phyloP scores from a whole-genome alignment of 2,329 filamentous ascomycete species.

The Trematosphaeria pertusa region DNA sequence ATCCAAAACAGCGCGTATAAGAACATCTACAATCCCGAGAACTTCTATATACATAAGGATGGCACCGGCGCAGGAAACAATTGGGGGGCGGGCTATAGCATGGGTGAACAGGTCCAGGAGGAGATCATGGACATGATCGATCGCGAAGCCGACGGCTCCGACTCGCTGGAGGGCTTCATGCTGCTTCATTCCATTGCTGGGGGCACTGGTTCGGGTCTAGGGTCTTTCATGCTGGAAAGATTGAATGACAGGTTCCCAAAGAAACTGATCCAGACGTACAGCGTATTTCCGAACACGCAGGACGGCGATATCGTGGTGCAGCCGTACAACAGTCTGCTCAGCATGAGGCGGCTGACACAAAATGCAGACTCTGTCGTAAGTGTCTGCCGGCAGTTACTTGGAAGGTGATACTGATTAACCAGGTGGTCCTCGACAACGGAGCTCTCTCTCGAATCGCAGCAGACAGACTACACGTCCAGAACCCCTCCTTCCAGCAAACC shows the following conservation, averaged over 20 bases:
- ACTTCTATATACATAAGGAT: conserved; percentile 96
- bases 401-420: conserved; percentile 26
- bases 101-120: conserved; percentile 89
- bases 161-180: conserved; percentile 99
- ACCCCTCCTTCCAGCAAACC: conserved; percentile 95
- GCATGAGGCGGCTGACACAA: conserved; percentile 88
- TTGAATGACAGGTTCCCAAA: conserved; percentile 98
- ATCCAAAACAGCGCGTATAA: conserved; percentile 95
- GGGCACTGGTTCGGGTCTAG: conserved; percentile 93
- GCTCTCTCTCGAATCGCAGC: conserved; percentile 92
- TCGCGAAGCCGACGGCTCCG: conserved; percentile 95
- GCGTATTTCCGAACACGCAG: conserved; percentile 94
- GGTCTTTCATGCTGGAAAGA: conserved; percentile 91
- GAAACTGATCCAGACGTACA: conserved; percentile 99
- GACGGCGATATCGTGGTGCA: conserved; percentile 94
- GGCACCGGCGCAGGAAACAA: conserved; percentile 96
- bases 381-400: conserved; percentile 5
- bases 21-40: conserved; percentile 99
- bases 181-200: conserved; percentile 97
- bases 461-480: conserved; percentile 91
- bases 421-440: conserved; percentile 92
- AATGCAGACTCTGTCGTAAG: conserved; percentile 92
- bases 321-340: conserved; percentile 94
- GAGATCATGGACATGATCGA: conserved; percentile 99
- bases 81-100: conserved; percentile 96